Conservation (phyloP, 2,329 filamentous ascomycete species). For the Tympanopsis confertula region DNA sequence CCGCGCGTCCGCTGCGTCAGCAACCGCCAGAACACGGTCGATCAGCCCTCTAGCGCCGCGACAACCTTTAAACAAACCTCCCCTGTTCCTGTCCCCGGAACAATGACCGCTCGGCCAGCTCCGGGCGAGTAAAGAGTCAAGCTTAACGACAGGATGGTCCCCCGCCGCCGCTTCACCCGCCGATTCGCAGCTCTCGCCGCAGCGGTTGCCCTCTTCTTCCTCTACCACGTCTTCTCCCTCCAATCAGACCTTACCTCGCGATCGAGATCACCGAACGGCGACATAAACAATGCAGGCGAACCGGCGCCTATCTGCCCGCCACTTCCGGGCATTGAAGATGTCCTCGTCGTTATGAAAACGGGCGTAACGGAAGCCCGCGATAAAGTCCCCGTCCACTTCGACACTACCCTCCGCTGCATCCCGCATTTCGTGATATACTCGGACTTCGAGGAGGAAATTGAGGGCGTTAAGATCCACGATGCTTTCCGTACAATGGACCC, state of each 20-base stretch:
- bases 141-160: not conserved
- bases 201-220: not conserved
- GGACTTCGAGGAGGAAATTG: conserved; percentile 39
- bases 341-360: conserved; percentile 45
- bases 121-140: too few relatives aligned
- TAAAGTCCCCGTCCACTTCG: conserved; percentile 41
- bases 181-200: not conserved
- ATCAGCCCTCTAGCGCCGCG: too few relatives aligned
- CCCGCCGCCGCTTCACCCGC: not conserved
- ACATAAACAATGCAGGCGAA: not conserved
- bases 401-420: conserved; percentile 40
- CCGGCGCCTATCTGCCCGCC: conserved; percentile 15
- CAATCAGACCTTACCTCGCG: not conserved
- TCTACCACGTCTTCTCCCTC: conserved; percentile 1
- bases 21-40: too few relatives aligned
- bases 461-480: conserved; percentile 35
- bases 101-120: too few relatives aligned
- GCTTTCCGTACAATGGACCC: conserved; percentile 30
- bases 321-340: conserved; percentile 30
- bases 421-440: conserved; percentile 45
- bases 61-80: too few relatives aligned
- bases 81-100: too few relatives aligned
- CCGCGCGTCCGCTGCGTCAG: too few relatives aligned
- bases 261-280: not conserved
- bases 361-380: conserved; percentile 42